Percentiles rank a stretch among this genome's conserved stretches.
Evolutionary conservation across 371 early-diverging fungal genomes (phyloP).

Genomic region (Mucor saturninus): DNA sequence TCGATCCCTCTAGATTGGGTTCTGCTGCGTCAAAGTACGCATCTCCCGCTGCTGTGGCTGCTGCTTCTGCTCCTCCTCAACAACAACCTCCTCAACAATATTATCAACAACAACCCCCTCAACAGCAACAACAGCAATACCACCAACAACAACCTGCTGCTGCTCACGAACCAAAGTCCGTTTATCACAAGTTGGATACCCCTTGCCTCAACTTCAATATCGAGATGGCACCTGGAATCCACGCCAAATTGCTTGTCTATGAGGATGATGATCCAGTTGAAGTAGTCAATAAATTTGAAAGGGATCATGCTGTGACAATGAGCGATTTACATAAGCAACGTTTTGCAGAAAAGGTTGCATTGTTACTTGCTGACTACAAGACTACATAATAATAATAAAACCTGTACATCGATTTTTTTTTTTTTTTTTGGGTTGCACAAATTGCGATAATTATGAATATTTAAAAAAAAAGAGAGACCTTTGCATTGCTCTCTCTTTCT

Average conservation of each 20-base stretch:
- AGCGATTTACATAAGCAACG: slow-evolving; percentile 25
- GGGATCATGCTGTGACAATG: slow-evolving; percentile 31
- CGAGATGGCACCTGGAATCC: slow-evolving; percentile 38
- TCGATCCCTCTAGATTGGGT: neutral
- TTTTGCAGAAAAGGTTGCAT: slow-evolving; percentile 33
- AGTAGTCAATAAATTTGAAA: slow-evolving; percentile 38
- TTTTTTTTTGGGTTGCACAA: slow-evolving; percentile 2
- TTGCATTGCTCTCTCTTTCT: slow-evolving; percentile 1
- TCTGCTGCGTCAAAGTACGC: slow-evolving; percentile 27
- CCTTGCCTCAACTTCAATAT: slow-evolving; percentile 42
- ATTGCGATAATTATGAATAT: too few relatives aligned
- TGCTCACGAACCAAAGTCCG: neutral
- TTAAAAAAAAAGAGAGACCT: too few relatives aligned
- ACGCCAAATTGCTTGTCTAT: slow-evolving; percentile 37
- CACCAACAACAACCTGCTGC: slow-evolving; percentile 8
- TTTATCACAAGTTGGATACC: slow-evolving; percentile 6
- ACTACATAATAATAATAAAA: slow-evolving; percentile 5
- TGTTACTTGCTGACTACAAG: slow-evolving; percentile 9
- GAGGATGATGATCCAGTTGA: slow-evolving; percentile 31
- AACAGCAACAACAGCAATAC: slow-evolving; percentile 6
- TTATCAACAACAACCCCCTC: slow-evolving; percentile 3
- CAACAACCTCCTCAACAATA: slow-evolving; percentile 9
- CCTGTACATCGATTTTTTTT: neutral
- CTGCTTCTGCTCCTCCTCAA: slow-evolving; percentile 5
- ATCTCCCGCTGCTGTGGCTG: too few relatives aligned